A percentile compares a stretch with the other conserved stretches of the same genome.
Evolutionary conservation across 2,329 filamentous ascomycete genomes (phyloP).

Genomic region (Catunica adiposa): DNA sequence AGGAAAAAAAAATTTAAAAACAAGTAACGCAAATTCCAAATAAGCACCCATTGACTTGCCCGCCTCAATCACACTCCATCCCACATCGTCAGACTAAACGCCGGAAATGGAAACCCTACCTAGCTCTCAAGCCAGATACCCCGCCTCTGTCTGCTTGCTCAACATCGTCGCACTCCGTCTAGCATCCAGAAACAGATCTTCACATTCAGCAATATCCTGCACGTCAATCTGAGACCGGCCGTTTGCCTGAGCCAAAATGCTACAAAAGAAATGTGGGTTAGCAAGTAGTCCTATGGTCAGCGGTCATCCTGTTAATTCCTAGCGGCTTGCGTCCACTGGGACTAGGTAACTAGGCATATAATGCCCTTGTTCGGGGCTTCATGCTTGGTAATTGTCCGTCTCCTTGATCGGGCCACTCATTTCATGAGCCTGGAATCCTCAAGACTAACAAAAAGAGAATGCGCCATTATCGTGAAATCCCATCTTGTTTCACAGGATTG

Average conservation of each 20-base stretch:
- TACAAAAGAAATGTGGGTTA: conserved; percentile 20
- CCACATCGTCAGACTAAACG: not conserved
- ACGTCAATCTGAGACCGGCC: conserved; percentile 61
- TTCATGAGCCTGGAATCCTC: no score
- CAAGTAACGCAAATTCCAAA: not conserved
- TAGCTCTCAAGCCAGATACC: conserved; percentile 39
- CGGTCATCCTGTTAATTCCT: no score
- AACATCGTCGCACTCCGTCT: conserved; percentile 60
- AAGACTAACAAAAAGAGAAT: no score
- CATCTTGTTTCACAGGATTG: no score
- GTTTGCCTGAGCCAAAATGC: conserved; percentile 76
- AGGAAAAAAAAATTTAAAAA: not conserved
- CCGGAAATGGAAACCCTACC: not conserved
- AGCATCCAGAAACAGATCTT: conserved; percentile 71
- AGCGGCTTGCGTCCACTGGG: no score
- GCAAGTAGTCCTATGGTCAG: not conserved
- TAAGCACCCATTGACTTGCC: no score
- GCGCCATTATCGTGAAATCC: no score
- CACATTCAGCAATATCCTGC: conserved; percentile 63
- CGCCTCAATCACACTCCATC: not conserved
- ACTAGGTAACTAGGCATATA: no score
- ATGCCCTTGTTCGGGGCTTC: no score
- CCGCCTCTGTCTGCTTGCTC: conserved; percentile 41
- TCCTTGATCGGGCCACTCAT: no score
- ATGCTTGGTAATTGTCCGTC: no score